These are phyloP conservation scores for Murraya koenigii DNA, from an alignment of 345 rosid species.

Conservation along the genomic window DNA sequence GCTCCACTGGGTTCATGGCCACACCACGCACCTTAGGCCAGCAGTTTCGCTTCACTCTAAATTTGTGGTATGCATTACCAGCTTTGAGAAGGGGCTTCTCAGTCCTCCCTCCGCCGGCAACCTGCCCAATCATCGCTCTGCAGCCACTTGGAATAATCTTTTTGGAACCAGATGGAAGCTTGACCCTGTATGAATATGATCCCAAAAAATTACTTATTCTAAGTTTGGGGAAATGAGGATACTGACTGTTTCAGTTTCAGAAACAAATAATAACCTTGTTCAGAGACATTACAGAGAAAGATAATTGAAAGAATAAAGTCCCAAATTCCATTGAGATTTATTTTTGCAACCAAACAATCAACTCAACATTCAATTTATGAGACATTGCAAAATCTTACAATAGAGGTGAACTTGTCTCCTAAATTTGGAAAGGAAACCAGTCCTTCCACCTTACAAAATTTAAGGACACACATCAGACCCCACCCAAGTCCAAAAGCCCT, in stretches of 20 bases:
- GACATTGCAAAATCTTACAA: neutral
- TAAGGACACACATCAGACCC: neutral
- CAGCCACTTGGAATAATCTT: constrained; percentile 51
- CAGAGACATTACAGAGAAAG: too few relatives aligned
- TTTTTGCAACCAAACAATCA: neutral
- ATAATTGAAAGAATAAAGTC: neutral
- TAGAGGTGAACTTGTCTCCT: neutral
- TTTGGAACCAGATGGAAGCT: constrained; percentile 53
- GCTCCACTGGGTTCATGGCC: constrained; percentile 59
- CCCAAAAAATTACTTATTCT: neutral
- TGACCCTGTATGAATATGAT: constrained; percentile 22
- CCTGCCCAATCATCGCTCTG: constrained; percentile 48
- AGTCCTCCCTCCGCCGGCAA: constrained; percentile 50
- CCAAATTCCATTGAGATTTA: neutral
- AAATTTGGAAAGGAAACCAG: neutral
- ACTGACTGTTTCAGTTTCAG: too few relatives aligned
- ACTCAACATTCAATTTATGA: neutral
- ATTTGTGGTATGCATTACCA: constrained; percentile 52
- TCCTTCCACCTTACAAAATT: neutral
- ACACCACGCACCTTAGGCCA: constrained; percentile 62
- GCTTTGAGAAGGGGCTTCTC: constrained; percentile 56
- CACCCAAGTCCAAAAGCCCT: neutral
- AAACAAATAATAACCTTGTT: neutral
- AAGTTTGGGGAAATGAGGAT: too few relatives aligned
- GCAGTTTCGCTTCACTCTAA: constrained; percentile 53